phyloP scores from a whole-genome alignment of 2,329 filamentous ascomycete species.

The Claviceps lovelessii region DNA sequence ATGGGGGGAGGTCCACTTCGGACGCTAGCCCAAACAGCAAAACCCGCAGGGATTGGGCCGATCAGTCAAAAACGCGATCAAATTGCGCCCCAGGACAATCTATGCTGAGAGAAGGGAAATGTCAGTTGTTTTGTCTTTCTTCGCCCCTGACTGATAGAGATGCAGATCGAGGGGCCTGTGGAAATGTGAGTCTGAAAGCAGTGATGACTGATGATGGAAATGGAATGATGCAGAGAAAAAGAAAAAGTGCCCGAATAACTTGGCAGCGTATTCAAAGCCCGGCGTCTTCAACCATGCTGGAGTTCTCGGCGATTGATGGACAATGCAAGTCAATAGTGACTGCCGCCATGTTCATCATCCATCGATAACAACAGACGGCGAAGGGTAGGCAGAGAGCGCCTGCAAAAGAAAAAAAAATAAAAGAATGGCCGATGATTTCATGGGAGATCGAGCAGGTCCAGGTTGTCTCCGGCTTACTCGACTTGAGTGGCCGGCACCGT shows the following conservation, averaged over 20 bases:
- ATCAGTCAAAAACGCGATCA: background rate
- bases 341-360: background rate
- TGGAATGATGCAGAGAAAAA: background rate
- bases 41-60: conserved; percentile 6
- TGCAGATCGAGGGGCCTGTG: background rate
- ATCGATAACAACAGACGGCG: background rate
- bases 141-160: background rate
- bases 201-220: background rate
- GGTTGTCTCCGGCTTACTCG: background rate
- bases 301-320: background rate
- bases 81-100: background rate
- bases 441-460: background rate
- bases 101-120: background rate
- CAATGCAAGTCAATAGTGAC: background rate
- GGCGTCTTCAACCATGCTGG: background rate
- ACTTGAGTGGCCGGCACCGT: background rate
- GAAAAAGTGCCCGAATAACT: background rate
- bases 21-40: conserved; percentile 6
- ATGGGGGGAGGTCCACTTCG: background rate
- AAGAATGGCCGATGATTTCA: background rate
- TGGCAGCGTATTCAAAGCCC: background rate
- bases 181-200: background rate
- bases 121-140: conserved; percentile 1
- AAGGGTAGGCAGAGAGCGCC: background rate
- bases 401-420: background rate